Conservation (phyloP, 805 yeast genomes). For the Ogataea degrootiae region DNA sequence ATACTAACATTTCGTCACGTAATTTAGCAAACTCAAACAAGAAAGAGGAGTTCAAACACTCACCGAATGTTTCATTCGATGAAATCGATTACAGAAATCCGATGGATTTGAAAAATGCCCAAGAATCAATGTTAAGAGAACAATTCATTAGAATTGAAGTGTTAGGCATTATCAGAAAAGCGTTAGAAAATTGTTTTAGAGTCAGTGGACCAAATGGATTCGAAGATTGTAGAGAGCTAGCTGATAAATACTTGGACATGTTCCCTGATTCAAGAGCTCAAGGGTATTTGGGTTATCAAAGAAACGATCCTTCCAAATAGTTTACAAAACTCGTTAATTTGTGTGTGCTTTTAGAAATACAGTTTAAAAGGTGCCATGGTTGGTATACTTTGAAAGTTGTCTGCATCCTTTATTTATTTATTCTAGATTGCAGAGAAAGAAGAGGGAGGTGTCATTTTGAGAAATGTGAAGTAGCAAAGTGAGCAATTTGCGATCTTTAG, state of each 20-base stretch:
- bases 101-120: conserved; percentile 63
- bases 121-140: conserved; percentile 71
- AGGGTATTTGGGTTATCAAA: conserved; percentile 82
- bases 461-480: too few species aligned
- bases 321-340: too few species aligned
- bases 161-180: conserved; percentile 63
- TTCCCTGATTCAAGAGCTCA: conserved; percentile 61
- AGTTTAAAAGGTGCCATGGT: too few species aligned
- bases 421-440: too few species aligned
- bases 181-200: conserved; percentile 66
- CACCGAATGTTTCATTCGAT: conserved; percentile 77
- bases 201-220: conserved; percentile 59
- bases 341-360: too few species aligned
- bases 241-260: conserved; percentile 73
- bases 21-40: conserved; percentile 1
- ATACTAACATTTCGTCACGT: neutral
- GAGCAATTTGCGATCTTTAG: too few species aligned
- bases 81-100: conserved; percentile 71
- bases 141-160: conserved; percentile 72
- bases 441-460: too few species aligned
- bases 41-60: conserved; percentile 28
- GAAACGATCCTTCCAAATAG: conserved; percentile 78
- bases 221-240: conserved; percentile 77
- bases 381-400: too few species aligned
- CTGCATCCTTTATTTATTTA: neutral